phyloP scores from a whole-genome alignment of 2,329 filamentous ascomycete genomes.

The Exophiala spinifera region DNA sequence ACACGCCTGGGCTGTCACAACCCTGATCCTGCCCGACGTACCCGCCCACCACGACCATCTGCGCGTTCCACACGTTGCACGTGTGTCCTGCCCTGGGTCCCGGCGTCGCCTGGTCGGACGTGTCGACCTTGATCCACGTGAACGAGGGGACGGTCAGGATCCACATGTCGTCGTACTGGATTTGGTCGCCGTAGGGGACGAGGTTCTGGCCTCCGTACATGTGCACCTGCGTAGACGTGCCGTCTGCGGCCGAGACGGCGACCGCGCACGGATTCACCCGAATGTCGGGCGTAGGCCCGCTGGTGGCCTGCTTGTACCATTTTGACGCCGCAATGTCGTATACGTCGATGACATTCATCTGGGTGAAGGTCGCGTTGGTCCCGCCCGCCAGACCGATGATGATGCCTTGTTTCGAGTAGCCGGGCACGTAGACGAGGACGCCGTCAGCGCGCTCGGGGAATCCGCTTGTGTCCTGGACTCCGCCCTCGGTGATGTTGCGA shows the following conservation, averaged over 20 bases:
- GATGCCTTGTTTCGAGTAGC: conserved; percentile 71
- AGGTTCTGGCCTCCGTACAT: conserved; percentile 76
- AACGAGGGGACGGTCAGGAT: conserved; percentile 77
- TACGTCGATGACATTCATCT: conserved; percentile 73
- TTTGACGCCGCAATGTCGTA: conserved; percentile 68
- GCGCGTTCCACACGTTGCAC: conserved; percentile 74
- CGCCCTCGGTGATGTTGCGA: conserved; percentile 71
- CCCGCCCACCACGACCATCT: conserved; percentile 77
- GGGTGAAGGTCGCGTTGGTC: conserved; percentile 61
- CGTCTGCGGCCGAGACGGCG: conserved; percentile 68
- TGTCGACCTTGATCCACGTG: conserved; percentile 69
- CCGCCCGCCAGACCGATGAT: conserved; percentile 76
- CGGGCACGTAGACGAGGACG: conserved; percentile 70
- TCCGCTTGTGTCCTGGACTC: conserved; percentile 61
- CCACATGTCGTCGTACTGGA: conserved; percentile 71
- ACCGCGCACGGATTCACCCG: conserved; percentile 69
- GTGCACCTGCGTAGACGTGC: conserved; percentile 73
- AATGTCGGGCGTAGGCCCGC: conserved; percentile 56
- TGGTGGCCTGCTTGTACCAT: conserved; percentile 73
- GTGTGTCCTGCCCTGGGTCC: conserved; percentile 68
- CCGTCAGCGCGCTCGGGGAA: conserved; percentile 75
- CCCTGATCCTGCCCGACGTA: conserved; percentile 58
- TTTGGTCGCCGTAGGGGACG: conserved; percentile 57
- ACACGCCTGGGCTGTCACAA: conserved; percentile 68
- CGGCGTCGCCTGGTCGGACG: conserved; percentile 46